Conservation (phyloP, 2,329 filamentous ascomycete genomes). For the Pyrenophora tritici-repentis region DNA sequence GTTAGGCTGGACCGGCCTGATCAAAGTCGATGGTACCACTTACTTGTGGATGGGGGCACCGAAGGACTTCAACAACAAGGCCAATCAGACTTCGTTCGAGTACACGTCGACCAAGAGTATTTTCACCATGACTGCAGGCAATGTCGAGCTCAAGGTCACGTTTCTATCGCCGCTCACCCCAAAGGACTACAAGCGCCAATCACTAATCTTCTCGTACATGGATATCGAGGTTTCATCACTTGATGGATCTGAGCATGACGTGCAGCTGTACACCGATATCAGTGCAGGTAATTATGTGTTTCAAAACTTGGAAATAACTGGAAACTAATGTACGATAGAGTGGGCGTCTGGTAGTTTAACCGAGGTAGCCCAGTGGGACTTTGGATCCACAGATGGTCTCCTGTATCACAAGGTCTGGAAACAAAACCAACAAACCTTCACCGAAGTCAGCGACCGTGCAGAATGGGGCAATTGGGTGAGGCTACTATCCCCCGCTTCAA, state of each 20-base stretch:
- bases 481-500: background rate
- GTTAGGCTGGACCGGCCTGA: constrained; percentile 70
- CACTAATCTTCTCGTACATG: constrained; percentile 72
- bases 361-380: constrained; percentile 66
- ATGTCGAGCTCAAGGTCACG: constrained; percentile 67
- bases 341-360: constrained; percentile 69
- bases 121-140: constrained; percentile 69
- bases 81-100: constrained; percentile 66
- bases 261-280: constrained; percentile 75
- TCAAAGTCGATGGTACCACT: constrained; percentile 63
- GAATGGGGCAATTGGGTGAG: constrained; percentile 57
- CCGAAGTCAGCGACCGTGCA: constrained; percentile 54
- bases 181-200: constrained; percentile 68
- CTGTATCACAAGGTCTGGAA: constrained; percentile 65
- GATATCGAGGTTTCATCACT: constrained; percentile 65
- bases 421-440: constrained; percentile 55
- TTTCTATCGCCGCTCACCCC: constrained; percentile 74
- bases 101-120: constrained; percentile 75
- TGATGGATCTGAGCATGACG: constrained; percentile 66
- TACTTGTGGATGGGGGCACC: constrained; percentile 50
- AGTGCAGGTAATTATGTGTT: constrained; percentile 61
- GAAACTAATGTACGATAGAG: constrained; percentile 56
- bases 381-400: constrained; percentile 50
- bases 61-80: constrained; percentile 54
- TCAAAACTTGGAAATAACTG: background rate